Evolutionary conservation across 2,329 filamentous ascomycete species (phyloP).

Genomic region (Tympanopsis confertula): DNA sequence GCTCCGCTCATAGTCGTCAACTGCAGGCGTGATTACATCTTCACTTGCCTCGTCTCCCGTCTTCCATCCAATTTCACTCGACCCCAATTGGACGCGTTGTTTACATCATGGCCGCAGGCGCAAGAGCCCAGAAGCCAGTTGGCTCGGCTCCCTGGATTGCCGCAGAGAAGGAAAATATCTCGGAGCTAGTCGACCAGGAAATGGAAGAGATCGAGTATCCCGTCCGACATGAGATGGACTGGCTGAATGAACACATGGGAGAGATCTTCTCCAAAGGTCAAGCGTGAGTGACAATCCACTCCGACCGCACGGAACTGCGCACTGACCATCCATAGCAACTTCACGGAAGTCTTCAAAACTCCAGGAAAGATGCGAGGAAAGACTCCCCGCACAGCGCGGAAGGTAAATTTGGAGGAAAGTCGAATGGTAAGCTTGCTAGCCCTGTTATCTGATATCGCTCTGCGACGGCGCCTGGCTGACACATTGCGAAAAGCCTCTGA

Average conservation of each 20-base stretch:
- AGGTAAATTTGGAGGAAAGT: constrained; percentile 32
- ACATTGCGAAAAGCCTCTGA: constrained; percentile 23
- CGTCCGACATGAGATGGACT: constrained; percentile 57
- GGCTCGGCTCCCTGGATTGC: constrained; percentile 52
- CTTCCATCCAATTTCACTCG: no score
- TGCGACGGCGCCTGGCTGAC: no score
- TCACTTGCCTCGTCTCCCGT: no score
- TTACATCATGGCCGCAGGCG: constrained; percentile 23
- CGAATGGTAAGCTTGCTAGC: constrained; percentile 24
- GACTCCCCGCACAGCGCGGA: constrained; percentile 37
- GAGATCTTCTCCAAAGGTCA: constrained; percentile 50
- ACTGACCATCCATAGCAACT: no score
- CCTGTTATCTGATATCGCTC: no score
- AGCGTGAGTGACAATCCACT: constrained; percentile 25
- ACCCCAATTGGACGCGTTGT: no score
- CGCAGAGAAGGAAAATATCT: constrained; percentile 46
- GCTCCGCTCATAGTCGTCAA: no score
- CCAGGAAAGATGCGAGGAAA: constrained; percentile 42
- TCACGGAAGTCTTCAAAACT: constrained; percentile 56
- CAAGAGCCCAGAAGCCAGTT: constrained; percentile 28
- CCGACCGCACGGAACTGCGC: no score
- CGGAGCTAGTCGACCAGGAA: constrained; percentile 46
- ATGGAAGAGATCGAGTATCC: constrained; percentile 56
- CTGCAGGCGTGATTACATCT: no score
- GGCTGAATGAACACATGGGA: constrained; percentile 61